A percentile compares a stretch with the other conserved stretches of the same genome.
Conservation (phyloP, 192 early-diverging fungal species). For the Chytriomyces hyalinus region DNA sequence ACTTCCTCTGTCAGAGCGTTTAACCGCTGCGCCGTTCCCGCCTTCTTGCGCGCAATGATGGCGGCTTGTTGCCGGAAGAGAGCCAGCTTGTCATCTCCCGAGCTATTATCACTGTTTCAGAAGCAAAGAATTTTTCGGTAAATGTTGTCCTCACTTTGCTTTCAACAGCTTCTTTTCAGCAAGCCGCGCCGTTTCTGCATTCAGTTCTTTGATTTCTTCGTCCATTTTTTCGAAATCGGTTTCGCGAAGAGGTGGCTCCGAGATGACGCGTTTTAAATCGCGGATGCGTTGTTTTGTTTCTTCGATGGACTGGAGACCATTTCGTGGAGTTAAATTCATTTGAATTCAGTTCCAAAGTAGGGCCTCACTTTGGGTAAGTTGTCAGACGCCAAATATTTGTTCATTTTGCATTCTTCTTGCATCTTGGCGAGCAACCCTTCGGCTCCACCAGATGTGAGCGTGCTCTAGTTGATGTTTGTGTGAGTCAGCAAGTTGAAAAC, state of each 20-base stretch:
- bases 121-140: background rate
- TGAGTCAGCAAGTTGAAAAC: background rate
- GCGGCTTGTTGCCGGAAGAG: slow-evolving; percentile 66
- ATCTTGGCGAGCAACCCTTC: slow-evolving; percentile 56
- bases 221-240: slow-evolving; percentile 55
- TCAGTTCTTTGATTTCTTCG: slow-evolving; percentile 49
- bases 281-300: slow-evolving; percentile 50
- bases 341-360: background rate
- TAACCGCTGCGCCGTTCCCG: slow-evolving; percentile 53
- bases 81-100: slow-evolving; percentile 64
- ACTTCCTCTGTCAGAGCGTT: slow-evolving; percentile 49
- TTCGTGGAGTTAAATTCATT: background rate
- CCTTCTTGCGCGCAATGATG: slow-evolving; percentile 66
- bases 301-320: slow-evolving; percentile 30
- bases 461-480: slow-evolving; percentile 35
- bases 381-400: slow-evolving; percentile 59
- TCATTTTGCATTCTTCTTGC: slow-evolving; percentile 66
- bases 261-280: slow-evolving; percentile 55
- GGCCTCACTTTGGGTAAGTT: slow-evolving; percentile 58
- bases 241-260: slow-evolving; percentile 48
- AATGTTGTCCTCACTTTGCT: slow-evolving; percentile 42
- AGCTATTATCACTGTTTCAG: slow-evolving; percentile 36
- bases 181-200: slow-evolving; percentile 52
- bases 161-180: slow-evolving; percentile 58
- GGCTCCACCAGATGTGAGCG: slow-evolving; percentile 44